phyloP scores from a whole-genome alignment of 208 protist genomes.

The Leishmania amazonensis region DNA sequence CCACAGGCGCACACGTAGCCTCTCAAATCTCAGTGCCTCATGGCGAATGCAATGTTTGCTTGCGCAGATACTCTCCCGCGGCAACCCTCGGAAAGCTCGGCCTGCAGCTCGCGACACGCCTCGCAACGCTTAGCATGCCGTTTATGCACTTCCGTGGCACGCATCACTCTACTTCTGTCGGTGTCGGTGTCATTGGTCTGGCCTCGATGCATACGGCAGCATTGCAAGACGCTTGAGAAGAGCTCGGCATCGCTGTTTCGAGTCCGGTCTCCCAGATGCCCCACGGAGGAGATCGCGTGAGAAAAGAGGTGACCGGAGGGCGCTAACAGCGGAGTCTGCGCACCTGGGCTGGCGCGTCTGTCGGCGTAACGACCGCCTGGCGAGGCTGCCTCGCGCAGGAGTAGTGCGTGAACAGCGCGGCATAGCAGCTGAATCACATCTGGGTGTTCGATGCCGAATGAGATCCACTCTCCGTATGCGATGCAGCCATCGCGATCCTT shows the following conservation, averaged over 20 bases:
- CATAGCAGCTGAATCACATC: constrained; percentile 42
- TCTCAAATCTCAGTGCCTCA: not conserved
- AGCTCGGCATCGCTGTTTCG: not conserved
- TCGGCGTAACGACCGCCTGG: not conserved
- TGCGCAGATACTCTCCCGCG: constrained; percentile 8
- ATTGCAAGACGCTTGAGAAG: not conserved
- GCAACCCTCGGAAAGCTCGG: constrained; percentile 9
- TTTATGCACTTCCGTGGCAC: not conserved
- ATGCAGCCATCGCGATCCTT: constrained; percentile 51
- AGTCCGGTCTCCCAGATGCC: not conserved
- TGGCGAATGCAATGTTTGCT: not conserved
- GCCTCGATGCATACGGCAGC: not conserved
- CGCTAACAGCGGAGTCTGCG: not conserved
- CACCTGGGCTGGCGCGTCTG: not conserved
- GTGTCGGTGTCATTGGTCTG: not conserved
- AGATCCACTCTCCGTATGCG: constrained; percentile 55
- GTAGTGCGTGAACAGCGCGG: constrained; percentile 17
- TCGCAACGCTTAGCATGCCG: not conserved
- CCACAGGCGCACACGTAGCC: not conserved
- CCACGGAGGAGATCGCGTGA: not conserved
- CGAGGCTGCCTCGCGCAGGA: constrained; percentile 3
- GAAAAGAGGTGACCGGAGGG: not conserved
- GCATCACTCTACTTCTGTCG: not conserved
- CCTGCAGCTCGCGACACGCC: constrained; percentile 17
- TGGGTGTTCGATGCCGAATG: constrained; percentile 47